phyloP scores from a whole-genome alignment of 371 early-diverging fungal species.

The Fennellomyces sp. region DNA sequence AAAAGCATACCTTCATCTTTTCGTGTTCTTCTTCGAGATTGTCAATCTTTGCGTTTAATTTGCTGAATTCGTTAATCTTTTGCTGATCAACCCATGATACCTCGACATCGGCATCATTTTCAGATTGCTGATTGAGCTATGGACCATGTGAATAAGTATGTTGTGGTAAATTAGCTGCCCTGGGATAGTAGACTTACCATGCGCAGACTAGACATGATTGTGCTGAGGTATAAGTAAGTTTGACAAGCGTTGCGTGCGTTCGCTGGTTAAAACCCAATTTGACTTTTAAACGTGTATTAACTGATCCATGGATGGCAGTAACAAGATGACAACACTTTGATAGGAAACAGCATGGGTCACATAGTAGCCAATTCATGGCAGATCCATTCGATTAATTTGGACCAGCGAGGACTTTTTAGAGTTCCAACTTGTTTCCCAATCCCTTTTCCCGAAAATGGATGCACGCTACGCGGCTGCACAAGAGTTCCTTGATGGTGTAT shows the following conservation, averaged over 20 bases:
- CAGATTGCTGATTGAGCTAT: slow-evolving; percentile 66
- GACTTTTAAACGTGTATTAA: too few species aligned
- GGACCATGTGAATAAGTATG: neutral
- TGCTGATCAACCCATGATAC: slow-evolving; percentile 95
- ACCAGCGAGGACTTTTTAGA: too few species aligned
- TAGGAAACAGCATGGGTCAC: too few species aligned
- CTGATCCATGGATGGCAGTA: too few species aligned
- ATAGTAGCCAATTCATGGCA: too few species aligned
- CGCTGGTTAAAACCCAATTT: too few species aligned
- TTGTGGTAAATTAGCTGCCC: neutral
- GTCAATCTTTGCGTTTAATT: slow-evolving; percentile 78
- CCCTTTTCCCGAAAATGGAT: neutral
- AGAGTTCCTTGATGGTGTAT: neutral
- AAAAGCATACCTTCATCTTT: slow-evolving; percentile 79
- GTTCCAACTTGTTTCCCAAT: neutral
- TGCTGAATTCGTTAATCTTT: slow-evolving; percentile 92
- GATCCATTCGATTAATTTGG: too few species aligned
- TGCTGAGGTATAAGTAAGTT: too few species aligned
- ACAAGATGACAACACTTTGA: too few species aligned
- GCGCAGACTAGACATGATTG: slow-evolving; percentile 18
- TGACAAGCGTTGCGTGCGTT: too few species aligned
- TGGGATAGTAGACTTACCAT: neutral
- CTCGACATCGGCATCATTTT: slow-evolving; percentile 86
- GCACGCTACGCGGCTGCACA: neutral
- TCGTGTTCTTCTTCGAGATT: slow-evolving; percentile 81